A percentile compares a stretch with the other conserved stretches of the same genome.
These are phyloP conservation scores for Ophiosphaerella narmari DNA, from an alignment of 2,329 filamentous ascomycete species.

Conservation along the genomic window DNA sequence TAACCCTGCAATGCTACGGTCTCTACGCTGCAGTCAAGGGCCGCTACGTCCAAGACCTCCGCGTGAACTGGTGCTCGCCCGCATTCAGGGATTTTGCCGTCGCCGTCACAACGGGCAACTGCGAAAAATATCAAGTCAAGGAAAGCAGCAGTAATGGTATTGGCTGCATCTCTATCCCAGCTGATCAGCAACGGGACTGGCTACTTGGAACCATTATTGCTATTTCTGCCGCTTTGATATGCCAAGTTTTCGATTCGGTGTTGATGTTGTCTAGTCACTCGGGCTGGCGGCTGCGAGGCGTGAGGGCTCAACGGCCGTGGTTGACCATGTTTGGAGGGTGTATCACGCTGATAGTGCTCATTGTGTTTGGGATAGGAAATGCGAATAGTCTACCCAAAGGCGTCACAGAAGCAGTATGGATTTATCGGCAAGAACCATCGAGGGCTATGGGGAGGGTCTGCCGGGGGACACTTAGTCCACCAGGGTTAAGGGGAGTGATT, in stretches of 20 bases:
- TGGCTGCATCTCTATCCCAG: constrained; percentile 13
- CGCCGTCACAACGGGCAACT: constrained; percentile 13
- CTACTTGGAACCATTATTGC: constrained; percentile 9
- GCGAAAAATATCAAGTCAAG: constrained; percentile 6
- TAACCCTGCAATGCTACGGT: constrained; percentile 11
- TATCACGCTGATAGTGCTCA: constrained; percentile 8
- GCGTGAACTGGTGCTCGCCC: constrained; percentile 15
- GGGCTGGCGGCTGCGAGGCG: neutral
- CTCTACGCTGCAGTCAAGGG: constrained; percentile 5
- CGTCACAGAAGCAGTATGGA: constrained; percentile 11
- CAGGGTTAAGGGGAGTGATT: constrained; percentile 12
- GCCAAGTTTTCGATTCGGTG: constrained; percentile 5
- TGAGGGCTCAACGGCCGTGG: constrained; percentile 11
- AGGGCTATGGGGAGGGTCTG: constrained; percentile 8
- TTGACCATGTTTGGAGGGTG: constrained; percentile 13
- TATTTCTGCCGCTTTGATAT: constrained; percentile 3
- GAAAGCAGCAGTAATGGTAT: constrained; percentile 15
- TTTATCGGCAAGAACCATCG: constrained; percentile 8
- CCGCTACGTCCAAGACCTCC: neutral
- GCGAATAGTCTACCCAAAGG: constrained; percentile 9
- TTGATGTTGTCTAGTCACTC: neutral
- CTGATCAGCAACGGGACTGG: constrained; percentile 10
- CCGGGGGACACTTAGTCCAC: constrained; percentile 2
- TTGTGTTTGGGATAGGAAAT: constrained; percentile 6
- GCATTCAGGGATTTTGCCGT: constrained; percentile 15